Evolutionary conservation across 805 yeast species (phyloP).

Genomic region (Metschnikowia reukaufii): DNA sequence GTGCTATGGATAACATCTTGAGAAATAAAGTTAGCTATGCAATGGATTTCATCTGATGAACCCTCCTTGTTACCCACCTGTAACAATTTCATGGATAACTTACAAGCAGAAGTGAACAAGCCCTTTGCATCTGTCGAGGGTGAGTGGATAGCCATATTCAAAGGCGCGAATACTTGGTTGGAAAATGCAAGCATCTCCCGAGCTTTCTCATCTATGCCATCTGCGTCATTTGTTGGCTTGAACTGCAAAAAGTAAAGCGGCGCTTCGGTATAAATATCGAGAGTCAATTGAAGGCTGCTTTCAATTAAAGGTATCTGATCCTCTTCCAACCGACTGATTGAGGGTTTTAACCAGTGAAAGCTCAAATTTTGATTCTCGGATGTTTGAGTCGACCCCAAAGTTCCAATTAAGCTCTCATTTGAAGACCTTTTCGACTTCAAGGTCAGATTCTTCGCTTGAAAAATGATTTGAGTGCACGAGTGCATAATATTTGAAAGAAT

Average conservation of each 20-base stretch:
- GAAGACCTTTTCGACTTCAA: not conserved
- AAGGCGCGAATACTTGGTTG: slow-evolving; percentile 28
- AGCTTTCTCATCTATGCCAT: slow-evolving; percentile 5
- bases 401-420: not conserved
- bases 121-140: slow-evolving; percentile 18
- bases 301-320: slow-evolving; percentile 17
- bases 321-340: not conserved
- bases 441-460: not conserved
- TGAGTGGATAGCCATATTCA: slow-evolving; percentile 26
- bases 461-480: slow-evolving; percentile 4
- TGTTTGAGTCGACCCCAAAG: not conserved
- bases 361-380: not conserved
- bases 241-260: slow-evolving; percentile 33
- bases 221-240: not conserved
- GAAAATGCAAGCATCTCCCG: slow-evolving; percentile 20
- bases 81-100: slow-evolving; percentile 33
- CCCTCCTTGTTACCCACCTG: slow-evolving; percentile 11
- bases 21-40: slow-evolving; percentile 23
- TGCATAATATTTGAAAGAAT: slow-evolving; percentile 21
- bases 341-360: slow-evolving; percentile 6
- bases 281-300: slow-evolving; percentile 33
- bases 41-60: slow-evolving; percentile 12
- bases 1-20: slow-evolving; percentile 33
- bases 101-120: slow-evolving; percentile 36
- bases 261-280: slow-evolving; percentile 31